Evolutionary conservation across 2,329 filamentous ascomycete genomes (phyloP), one percentile per base, ranked within the genome.

Genomic region (Pseudogymnoascus sp.): DNA sequence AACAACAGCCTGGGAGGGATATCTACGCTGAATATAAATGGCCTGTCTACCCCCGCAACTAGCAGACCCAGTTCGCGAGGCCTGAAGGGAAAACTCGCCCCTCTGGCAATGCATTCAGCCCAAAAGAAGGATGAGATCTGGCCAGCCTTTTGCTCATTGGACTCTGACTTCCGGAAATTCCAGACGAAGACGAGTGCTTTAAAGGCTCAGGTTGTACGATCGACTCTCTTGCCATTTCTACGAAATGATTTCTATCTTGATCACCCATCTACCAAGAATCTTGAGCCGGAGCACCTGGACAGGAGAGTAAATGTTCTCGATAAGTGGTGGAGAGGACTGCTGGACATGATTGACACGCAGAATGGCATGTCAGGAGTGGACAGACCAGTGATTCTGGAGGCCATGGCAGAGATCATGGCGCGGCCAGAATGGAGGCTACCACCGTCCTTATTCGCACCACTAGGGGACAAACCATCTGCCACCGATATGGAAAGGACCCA

Each of bases 271-370:
- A 83, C 80, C 65, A 78, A 78, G 64, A 77, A 72, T 35, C 74
- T 90, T 22, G 76, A 85, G 30, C 80, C 86, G 0, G 87, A 90
- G 74, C 87, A 90, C 69, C 74, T 90, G 37, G 87, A 90, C 68
- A 78, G 86, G 33, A 79, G 87, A 57, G 77, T 84, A 2, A 85
- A 82, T 60, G 86, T 89, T 58, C 75, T 90, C 61, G 88, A 89
- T 70, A 88, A 87, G 68, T 90, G 87, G 87, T 90, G 87, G 87
- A 85, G 80, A 38, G 85, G 82, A 1, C 73, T 90, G 53, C 72
- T 90, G 39, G 86, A 89, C 64, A 82, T 89, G 71, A 78, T 90
- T 22, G 82, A 86, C 68, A 86, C 86, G 41, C 81, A 81, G 64
- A 83, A 87, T 70, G 86, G 87, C 64, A 83, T 90, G 20, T 86